phyloP scores from a whole-genome alignment of 176 grass and related monocot genomes.

The Areca catechu region DNA sequence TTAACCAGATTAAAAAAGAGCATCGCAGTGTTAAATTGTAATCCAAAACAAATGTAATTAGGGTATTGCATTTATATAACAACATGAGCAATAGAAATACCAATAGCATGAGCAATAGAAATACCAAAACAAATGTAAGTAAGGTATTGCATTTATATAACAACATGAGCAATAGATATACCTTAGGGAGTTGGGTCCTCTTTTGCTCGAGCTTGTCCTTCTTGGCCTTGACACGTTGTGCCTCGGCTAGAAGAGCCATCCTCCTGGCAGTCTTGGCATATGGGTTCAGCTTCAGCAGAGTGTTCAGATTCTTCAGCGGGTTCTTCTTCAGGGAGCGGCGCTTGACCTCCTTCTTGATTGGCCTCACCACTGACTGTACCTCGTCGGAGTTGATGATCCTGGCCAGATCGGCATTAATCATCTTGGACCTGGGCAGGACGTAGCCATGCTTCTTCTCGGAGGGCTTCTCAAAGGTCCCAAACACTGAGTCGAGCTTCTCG shows the following conservation, averaged over 20 bases:
- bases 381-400: constrained; percentile 85
- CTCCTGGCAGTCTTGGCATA: constrained; percentile 59
- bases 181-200: constrained; percentile 42
- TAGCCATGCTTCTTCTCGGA: constrained; percentile 87
- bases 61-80: neutral
- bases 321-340: constrained; percentile 59
- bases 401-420: constrained; percentile 59
- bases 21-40: too few species aligned
- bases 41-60: too few species aligned
- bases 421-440: constrained; percentile 62
- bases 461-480: constrained; percentile 41
- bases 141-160: neutral
- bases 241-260: constrained; percentile 71
- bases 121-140: too few species aligned
- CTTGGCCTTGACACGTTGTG: constrained; percentile 57
- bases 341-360: constrained; percentile 66
- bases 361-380: constrained; percentile 68
- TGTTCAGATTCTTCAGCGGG: constrained; percentile 55
- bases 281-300: constrained; percentile 69
- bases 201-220: constrained; percentile 59
- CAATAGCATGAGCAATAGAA: neutral
- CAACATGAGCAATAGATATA: constrained; percentile 4
- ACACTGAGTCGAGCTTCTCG: constrained; percentile 76
- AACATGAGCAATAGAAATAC: neutral
- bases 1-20: too few species aligned